Conservation (phyloP, 768 basidiomycete genomes). For the Russula ochroleuca region DNA sequence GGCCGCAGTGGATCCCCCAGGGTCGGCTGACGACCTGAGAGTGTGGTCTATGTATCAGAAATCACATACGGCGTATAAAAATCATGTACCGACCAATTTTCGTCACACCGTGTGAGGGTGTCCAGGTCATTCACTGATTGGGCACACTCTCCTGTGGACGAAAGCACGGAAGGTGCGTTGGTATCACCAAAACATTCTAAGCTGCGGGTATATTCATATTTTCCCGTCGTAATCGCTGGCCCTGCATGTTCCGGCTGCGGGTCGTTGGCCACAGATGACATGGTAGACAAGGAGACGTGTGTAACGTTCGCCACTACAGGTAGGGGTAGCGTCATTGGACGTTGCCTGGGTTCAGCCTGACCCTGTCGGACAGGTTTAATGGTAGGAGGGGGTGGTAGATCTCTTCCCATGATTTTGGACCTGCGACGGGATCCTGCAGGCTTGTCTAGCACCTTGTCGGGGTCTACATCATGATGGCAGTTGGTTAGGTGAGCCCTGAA, state of each 20-base stretch:
- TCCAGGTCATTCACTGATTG: background rate
- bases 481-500: background rate
- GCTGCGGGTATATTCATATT: background rate
- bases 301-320: background rate
- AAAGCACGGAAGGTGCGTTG: background rate
- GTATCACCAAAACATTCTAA: background rate
- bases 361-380: background rate
- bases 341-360: background rate
- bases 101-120: background rate
- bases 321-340: background rate
- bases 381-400: background rate
- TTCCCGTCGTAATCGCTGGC: background rate
- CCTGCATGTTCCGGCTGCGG: background rate
- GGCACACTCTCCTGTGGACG: background rate
- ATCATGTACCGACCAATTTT: background rate
- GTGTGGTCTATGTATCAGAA: too few species aligned
- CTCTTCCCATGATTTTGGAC: background rate
- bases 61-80: too few species aligned
- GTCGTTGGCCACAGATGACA: background rate
- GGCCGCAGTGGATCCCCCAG: too few species aligned
- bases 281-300: background rate
- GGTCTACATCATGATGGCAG: background rate
- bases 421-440: background rate
- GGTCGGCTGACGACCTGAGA: too few species aligned
- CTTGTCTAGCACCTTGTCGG: background rate